Evolutionary conservation across 179 eudicot species (phyloP), one percentile per base, ranked within the genome.

Genomic region (Amaranthus tricolor): DNA sequence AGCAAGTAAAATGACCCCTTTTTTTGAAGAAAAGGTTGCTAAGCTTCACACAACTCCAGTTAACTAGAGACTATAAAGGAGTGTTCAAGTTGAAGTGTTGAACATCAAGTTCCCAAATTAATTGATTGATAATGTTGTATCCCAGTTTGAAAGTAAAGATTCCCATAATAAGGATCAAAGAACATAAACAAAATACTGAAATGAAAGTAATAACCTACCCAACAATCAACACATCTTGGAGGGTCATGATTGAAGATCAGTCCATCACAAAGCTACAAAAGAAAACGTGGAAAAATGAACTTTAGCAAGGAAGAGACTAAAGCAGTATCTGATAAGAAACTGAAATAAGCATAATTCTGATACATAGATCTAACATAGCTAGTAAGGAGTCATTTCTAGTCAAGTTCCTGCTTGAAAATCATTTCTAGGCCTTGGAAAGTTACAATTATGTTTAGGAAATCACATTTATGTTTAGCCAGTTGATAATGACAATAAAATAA

Each of bases 171-270:
- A 71, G 62, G 52, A 71, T 43, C n/a, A 5, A 5, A n/a, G 58
- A 71, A 51, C 31, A 5, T 7, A n/a, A 65, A 63, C 43, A 4
- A 9, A 45, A 65, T 43, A 76, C 19, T 51, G 69, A 45, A 71
- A 50, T 20, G 16, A 19, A 60, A 0, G 12, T 50, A 69, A 58
- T 53, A 70, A 73, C 91, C 79, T 83, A 90, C 98, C 86, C 31
- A 70, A 78, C 97, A 92, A 78, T 79, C 92, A 72, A 87, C 67
- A 78, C 98, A 94, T 66, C 62, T 79, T 40, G 98, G 98, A 71
- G 92, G 89, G 76, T 89, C 85, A 49, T 94, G 98, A 86, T 92
- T 92, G 90, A 92, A 92, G 81, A 94, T 87, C 96, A 94, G 84
- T 66, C 85, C 85, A 87, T 86, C 91, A 74, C 97, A 92, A 69